phyloP scores from a whole-genome alignment of 2,329 filamentous ascomycete species.

The Lasiodiplodia sp. region DNA sequence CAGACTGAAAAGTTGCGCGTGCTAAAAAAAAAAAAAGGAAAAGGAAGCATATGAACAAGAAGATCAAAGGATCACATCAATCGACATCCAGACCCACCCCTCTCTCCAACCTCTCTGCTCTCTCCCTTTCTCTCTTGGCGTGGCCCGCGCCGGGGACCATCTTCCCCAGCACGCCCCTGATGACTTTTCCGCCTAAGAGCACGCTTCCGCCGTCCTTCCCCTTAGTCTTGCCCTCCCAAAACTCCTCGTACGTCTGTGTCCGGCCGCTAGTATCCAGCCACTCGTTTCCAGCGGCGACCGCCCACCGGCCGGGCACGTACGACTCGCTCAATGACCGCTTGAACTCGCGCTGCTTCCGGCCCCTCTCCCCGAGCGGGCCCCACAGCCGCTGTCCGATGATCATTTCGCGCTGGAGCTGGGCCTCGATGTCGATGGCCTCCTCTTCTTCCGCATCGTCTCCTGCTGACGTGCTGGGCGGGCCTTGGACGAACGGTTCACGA shows the following conservation, averaged over 20 bases:
- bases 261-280: slow-evolving; percentile 20
- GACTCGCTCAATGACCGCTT: neutral
- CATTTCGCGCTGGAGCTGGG: neutral
- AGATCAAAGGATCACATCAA: neutral
- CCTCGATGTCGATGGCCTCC: neutral
- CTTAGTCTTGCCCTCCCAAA: neutral
- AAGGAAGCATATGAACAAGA: neutral
- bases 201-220: neutral
- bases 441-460: neutral
- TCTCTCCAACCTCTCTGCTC: neutral
- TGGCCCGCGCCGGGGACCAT: neutral
- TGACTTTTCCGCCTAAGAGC: neutral
- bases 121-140: slow-evolving; percentile 4
- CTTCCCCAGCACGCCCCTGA: neutral
- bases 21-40: no score
- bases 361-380: slow-evolving; percentile 12
- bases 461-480: neutral
- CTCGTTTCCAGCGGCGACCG: neutral
- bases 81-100: neutral
- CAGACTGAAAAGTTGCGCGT: neutral
- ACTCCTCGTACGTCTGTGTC: slow-evolving; percentile 7
- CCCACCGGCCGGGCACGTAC: slow-evolving; percentile 13
- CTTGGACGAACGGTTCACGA: neutral
- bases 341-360: slow-evolving; percentile 10
- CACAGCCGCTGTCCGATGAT: slow-evolving; percentile 1